Evolutionary conservation across 345 rosid species (phyloP), one percentile per base, ranked within the genome.

Genomic region (Odontarrhena argentea): DNA sequence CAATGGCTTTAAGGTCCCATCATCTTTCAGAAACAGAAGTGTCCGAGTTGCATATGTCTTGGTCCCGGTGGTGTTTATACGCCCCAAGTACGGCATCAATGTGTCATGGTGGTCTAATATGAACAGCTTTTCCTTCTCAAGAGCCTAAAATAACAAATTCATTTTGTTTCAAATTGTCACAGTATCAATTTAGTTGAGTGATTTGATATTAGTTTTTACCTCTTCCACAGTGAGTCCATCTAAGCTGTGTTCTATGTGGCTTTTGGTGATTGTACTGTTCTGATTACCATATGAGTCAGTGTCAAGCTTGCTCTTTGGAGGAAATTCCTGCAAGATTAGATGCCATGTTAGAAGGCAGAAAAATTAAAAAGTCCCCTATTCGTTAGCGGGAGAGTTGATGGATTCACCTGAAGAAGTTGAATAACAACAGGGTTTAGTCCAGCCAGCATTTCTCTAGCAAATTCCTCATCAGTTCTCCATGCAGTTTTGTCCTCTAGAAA

Each of bases 391-490:
- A 12, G 1, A 10, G 25, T 44, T 48, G 43, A 30, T 55, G 1
- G 4, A 36, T 34, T 68, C 60, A 86, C 97, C 75, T 83, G 36
- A 64, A 88, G 91, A 51, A 75, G 81, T 53, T 84, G 70, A 59
- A 91, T 86, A 15, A 74, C 60, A 46, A 85, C 77, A 30, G 91
- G 91, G 69, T 91, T 83, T 8, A 82, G 63, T 0, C 94, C 97
- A 48, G 96, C 92, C 18, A 88, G 77, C 97, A 91, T 88, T 79
- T 91, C 88, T 77, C 97, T 82, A 0, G 81, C 85, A 12, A 91
- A 91, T 18, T 91, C 97, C 40, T 78, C 92, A 72, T 91, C 94
- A 0, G 88, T 83, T 45, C 84, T 78, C 94, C 97, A 86, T 0
- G 88, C 94, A 43, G 86, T 67, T 64, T 48, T 75, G 73, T 83